These are phyloP conservation scores for Loxodes magnus DNA, from an alignment of 73 alveolate genomes.

Conservation along the genomic window DNA sequence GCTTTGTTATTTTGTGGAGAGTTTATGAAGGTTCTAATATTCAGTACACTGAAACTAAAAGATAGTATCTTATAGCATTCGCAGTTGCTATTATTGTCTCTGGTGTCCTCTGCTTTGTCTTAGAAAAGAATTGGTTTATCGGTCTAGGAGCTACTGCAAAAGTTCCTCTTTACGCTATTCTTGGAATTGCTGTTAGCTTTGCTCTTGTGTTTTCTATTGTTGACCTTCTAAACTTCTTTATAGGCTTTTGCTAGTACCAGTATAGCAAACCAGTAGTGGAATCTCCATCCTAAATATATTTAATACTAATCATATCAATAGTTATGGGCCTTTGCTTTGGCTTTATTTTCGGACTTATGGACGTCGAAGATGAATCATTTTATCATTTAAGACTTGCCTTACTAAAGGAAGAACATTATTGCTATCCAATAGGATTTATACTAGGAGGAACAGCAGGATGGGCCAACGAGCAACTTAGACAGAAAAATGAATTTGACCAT, in stretches of 20 bases:
- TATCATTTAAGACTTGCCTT: constrained; percentile 6
- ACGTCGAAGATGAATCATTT: constrained; percentile 10
- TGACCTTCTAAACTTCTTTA: constrained; percentile 15
- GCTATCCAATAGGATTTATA: constrained; percentile 8
- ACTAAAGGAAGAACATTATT: constrained; percentile 7
- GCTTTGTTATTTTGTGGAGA: constrained; percentile 10
- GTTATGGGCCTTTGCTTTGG: constrained; percentile 27
- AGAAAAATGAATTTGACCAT: no score
- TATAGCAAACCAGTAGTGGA: constrained; percentile 12
- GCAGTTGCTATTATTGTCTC: constrained; percentile 11
- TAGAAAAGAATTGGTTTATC: constrained; percentile 23
- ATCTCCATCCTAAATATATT: constrained; percentile 9
- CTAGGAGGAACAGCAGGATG: constrained; percentile 7
- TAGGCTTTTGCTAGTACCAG: constrained; percentile 9
- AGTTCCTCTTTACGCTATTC: constrained; percentile 22
- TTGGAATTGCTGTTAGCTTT: constrained; percentile 19
- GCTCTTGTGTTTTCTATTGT: constrained; percentile 18
- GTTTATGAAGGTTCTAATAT: constrained; percentile 11
- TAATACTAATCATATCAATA: constrained; percentile 2
- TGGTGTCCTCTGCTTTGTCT: constrained; percentile 17
- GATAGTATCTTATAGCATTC: constrained; percentile 15
- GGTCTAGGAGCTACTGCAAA: constrained; percentile 13
- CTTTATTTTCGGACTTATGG: constrained; percentile 14
- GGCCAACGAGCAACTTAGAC: no score
- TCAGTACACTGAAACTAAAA: no score